Evolutionary conservation across 805 yeast species (phyloP).

Genomic region (Ogataea angusta): DNA sequence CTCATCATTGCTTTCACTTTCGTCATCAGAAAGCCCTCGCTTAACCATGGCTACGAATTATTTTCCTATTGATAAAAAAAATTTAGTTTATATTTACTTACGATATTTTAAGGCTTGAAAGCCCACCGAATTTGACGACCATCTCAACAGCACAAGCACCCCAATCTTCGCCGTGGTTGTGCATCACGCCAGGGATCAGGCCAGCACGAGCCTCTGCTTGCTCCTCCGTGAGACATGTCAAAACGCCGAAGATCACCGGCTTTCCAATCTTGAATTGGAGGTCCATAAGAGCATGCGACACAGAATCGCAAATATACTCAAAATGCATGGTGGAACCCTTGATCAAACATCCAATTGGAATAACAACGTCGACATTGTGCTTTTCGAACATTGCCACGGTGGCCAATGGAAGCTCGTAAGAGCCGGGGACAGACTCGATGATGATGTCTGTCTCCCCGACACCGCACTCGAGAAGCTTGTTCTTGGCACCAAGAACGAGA

Average conservation of each 20-base stretch:
- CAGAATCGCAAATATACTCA: slow-evolving; percentile 92
- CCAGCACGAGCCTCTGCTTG: slow-evolving; percentile 96
- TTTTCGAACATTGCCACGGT: slow-evolving; percentile 51
- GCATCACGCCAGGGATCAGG: slow-evolving; percentile 65
- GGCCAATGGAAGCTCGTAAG: slow-evolving; percentile 90
- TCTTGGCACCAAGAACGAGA: slow-evolving; percentile 72
- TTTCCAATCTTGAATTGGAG: slow-evolving; percentile 63
- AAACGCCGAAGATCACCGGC: slow-evolving; percentile 91
- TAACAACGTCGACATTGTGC: slow-evolving; percentile 70
- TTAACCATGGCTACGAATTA: slow-evolving; percentile 2
- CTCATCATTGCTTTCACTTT: slow-evolving; percentile 6
- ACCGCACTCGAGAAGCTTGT: slow-evolving; percentile 56
- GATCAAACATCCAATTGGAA: slow-evolving; percentile 91
- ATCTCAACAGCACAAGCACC: slow-evolving; percentile 98
- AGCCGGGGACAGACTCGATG: slow-evolving; percentile 89
- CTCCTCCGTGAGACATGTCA: slow-evolving; percentile 90
- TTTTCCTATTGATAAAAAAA: not conserved
- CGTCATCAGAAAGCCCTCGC: slow-evolving; percentile 12
- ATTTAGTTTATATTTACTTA: slow-evolving; percentile 1
- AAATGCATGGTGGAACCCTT: slow-evolving; percentile 98
- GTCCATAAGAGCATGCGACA: slow-evolving; percentile 79
- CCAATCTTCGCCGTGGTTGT: slow-evolving; percentile 98
- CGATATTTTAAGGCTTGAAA: slow-evolving; percentile 6
- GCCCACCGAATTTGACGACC: slow-evolving; percentile 46
- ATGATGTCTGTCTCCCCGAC: slow-evolving; percentile 75